Base-by-base conservation (phyloP, 78 protist genomes). In the Fonticula alba region DNA sequence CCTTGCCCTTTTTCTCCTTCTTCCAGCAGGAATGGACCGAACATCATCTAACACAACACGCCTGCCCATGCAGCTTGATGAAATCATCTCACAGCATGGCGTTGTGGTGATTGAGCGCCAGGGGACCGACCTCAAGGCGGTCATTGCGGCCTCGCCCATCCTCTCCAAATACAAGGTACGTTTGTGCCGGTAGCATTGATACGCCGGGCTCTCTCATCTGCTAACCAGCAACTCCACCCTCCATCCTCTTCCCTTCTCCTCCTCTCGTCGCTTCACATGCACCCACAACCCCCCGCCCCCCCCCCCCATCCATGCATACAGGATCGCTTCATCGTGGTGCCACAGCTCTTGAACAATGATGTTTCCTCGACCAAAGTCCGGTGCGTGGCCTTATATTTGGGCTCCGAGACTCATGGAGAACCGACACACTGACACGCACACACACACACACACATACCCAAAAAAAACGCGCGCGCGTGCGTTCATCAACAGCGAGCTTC, bases 341-440 rank as follows among this genome's bases (percentile, higher is more conserved):
- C 62, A 29, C 37, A 54, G 26, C 56, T 2, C 31, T 2, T 56
- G 40, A 9, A 1, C 31, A 66, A 64, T 31, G 60, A 52, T 31
- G n/a, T 64, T 31, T 52, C 61, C 50, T 64, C 68, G 31, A 53
- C 68, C 33, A 53, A 62, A 2, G 60, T 64, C n/a, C 51, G 68
- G 32, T 19, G 53, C 43, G 43, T 7, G 43, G 17, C 43, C 43
- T 38, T 3, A 3, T 3, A 38, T 7, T 7, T 38, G 43, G 17
- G 17, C 43, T 3, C 43, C 43, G 43, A 9, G 17, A 38, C 43
- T 38, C 43, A 38, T 38, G 3, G 17, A 7, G 17, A 38, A 3
- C 3, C 43, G 43, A n/a, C n/a, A n/a, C n/a, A n/a, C n/a, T n/a
- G n/a, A n/a, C n/a, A n/a, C n/a, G n/a, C n/a, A n/a, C n/a, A n/a